These are phyloP conservation scores for Naganishia randhawae DNA, from an alignment of 768 basidiomycete genomes.

Conservation along the genomic window DNA sequence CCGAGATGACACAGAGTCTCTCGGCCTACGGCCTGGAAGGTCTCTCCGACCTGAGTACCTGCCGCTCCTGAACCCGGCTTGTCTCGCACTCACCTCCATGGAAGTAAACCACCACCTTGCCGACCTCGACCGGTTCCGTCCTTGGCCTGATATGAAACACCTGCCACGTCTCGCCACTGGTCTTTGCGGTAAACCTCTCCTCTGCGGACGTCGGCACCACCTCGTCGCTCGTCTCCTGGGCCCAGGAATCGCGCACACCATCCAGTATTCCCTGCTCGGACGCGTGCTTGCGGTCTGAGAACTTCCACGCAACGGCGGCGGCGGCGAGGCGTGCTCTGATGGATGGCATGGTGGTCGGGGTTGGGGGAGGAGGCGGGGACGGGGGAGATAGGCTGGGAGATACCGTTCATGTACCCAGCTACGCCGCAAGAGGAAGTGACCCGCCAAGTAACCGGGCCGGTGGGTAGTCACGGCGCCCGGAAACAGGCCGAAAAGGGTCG, in stretches of 20 bases:
- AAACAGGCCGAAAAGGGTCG: no score
- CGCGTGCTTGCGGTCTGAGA: conserved; percentile 1
- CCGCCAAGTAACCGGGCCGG: no score
- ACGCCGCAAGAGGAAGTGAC: no score
- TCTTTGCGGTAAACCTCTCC: background rate
- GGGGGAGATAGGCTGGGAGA: no score
- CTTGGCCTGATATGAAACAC: conserved; percentile 19
- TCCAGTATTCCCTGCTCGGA: background rate
- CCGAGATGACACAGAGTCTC: no score
- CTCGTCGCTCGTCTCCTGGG: background rate
- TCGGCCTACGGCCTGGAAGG: no score
- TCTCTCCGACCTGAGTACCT: no score
- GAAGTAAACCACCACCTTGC: conserved; percentile 33
- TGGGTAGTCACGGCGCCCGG: no score
- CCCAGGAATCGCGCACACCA: background rate
- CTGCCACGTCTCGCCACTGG: conserved; percentile 16
- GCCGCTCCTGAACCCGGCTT: no score
- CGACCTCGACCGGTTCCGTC: background rate
- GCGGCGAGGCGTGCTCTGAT: background rate
- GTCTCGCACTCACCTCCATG: conserved; percentile 32
- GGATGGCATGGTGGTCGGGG: conserved; percentile 12
- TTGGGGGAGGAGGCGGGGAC: no score
- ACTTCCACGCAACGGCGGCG: background rate
- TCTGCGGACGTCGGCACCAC: conserved; percentile 3
- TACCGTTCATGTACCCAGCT: no score